These are phyloP conservation scores for Colletotrichum agaves DNA, from an alignment of 2,329 filamentous ascomycete species.

Conservation along the genomic window DNA sequence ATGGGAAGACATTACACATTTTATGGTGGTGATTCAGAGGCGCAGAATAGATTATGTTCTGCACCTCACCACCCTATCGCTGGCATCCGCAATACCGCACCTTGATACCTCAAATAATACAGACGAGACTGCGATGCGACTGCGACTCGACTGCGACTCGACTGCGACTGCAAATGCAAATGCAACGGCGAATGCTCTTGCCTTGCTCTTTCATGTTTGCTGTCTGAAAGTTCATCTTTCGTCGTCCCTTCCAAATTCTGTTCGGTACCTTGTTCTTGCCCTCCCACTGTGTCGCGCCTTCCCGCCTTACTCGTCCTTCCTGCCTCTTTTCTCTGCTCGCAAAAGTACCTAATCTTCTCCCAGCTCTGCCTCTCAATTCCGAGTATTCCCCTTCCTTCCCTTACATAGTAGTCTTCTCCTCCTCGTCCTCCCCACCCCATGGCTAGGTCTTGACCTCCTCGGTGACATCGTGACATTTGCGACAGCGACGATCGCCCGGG, in stretches of 20 bases:
- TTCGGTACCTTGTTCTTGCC: too few species aligned
- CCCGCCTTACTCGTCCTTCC: not conserved
- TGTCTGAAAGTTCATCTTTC: not conserved
- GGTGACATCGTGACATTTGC: not conserved
- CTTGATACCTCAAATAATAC: not conserved
- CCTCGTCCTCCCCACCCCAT: not conserved
- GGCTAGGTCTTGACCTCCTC: not conserved
- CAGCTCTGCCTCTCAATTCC: not conserved
- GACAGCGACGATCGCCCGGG: slow-evolving; percentile 24
- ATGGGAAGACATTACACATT: too few species aligned
- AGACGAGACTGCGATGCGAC: too few species aligned
- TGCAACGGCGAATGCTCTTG: not conserved
- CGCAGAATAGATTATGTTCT: not conserved
- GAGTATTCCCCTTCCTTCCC: not conserved
- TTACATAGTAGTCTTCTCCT: not conserved
- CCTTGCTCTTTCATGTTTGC: not conserved
- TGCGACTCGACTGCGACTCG: too few species aligned
- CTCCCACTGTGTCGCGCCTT: too few species aligned
- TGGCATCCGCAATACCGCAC: not conserved
- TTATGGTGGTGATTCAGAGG: too few species aligned
- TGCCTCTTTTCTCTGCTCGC: not conserved
- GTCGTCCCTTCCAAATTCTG: not conserved
- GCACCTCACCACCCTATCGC: slow-evolving; percentile 2
- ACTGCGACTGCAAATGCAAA: not conserved
- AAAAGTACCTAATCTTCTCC: not conserved